Conservation (phyloP, 106 monocot genomes). For the Ottelia alismoides region DNA sequence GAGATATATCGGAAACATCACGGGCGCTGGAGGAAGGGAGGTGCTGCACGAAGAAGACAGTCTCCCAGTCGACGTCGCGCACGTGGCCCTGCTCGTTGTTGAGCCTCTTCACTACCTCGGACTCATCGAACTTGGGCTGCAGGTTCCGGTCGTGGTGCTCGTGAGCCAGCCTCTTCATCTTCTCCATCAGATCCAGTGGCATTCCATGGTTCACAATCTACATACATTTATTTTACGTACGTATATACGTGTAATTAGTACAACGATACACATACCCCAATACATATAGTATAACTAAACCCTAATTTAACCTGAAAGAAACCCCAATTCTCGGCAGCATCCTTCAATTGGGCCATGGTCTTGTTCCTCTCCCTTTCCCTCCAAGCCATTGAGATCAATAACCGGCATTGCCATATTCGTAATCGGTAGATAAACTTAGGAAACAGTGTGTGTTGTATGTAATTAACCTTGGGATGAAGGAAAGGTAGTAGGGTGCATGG, state of each 20-base stretch:
- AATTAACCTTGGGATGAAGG: too few species aligned
- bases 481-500: too few species aligned
- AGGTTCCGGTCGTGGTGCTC: slow-evolving; percentile 38
- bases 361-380: slow-evolving; percentile 8
- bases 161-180: slow-evolving; percentile 48
- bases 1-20: slow-evolving; percentile 31
- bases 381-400: slow-evolving; percentile 10
- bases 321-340: slow-evolving; percentile 25
- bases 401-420: too few species aligned
- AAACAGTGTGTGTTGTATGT: too few species aligned
- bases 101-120: slow-evolving; percentile 25
- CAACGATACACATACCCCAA: neutral
- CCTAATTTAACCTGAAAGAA: slow-evolving; percentile 16
- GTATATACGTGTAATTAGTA: neutral
- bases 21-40: slow-evolving; percentile 40
- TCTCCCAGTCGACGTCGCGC: slow-evolving; percentile 69
- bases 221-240: neutral
- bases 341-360: slow-evolving; percentile 12
- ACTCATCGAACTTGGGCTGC: slow-evolving; percentile 46
- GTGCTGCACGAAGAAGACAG: slow-evolving; percentile 63
- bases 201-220: slow-evolving; percentile 78
- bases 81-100: slow-evolving; percentile 6
- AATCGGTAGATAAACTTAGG: too few species aligned
- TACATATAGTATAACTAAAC: neutral
- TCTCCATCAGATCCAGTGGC: slow-evolving; percentile 42